A percentile compares a stretch with the other conserved stretches of the same genome.
Conservation (phyloP, 106 monocot genomes). For the Vanilla planifolia region DNA sequence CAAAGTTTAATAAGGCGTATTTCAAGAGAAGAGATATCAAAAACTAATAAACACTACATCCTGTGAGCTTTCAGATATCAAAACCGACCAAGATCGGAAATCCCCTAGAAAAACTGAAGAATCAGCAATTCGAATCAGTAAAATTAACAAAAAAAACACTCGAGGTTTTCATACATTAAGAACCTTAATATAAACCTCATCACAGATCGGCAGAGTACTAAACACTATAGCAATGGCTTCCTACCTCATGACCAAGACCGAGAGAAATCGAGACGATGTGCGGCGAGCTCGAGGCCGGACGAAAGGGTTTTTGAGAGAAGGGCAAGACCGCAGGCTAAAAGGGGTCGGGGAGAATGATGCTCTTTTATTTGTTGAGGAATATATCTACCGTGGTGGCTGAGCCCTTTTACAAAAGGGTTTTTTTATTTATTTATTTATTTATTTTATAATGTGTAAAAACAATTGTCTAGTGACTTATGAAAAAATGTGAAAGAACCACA, state of each 20-base stretch:
- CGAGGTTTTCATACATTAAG: not conserved
- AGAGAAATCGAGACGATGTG: conserved; percentile 25
- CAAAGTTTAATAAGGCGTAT: not conserved
- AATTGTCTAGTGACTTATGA: too few relatives aligned
- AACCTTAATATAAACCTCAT: not conserved
- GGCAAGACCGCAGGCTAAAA: too few relatives aligned
- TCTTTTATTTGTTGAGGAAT: too few relatives aligned
- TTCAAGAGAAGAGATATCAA: not conserved
- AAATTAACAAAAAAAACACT: not conserved
- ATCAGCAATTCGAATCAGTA: not conserved
- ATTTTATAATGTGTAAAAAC: too few relatives aligned
- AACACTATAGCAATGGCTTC: not conserved
- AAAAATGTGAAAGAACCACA: too few relatives aligned
- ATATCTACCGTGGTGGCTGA: too few relatives aligned
- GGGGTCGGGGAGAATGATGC: too few relatives aligned
- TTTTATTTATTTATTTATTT: too few relatives aligned
- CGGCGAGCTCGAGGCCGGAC: not conserved
- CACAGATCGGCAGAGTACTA: not conserved
- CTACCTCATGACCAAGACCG: conserved; percentile 76
- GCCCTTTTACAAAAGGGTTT: too few relatives aligned
- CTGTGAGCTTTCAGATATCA: not conserved
- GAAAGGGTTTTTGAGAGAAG: not conserved
- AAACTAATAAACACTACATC: not conserved
- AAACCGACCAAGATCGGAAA: not conserved
- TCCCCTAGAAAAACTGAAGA: not conserved